These are phyloP conservation scores for Gynandropsis gynandra DNA, from an alignment of 345 rosid species.

Conservation along the genomic window DNA sequence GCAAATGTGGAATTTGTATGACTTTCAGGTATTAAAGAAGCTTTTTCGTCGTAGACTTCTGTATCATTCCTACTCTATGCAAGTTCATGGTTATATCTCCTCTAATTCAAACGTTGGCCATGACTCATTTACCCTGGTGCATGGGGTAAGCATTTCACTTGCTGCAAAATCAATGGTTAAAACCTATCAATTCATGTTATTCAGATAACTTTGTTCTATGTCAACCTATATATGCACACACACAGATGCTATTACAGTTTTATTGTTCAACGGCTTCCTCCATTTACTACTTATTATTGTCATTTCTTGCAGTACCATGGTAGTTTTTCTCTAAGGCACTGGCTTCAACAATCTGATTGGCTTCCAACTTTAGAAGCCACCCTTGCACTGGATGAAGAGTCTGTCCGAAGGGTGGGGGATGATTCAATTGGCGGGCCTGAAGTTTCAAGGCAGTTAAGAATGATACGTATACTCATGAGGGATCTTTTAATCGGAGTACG, in stretches of 20 bases:
- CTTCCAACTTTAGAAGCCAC: slow-evolving; percentile 94
- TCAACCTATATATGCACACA: too few relatives aligned
- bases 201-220: too few relatives aligned
- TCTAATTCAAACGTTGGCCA: slow-evolving; percentile 33
- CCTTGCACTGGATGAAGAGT: slow-evolving; percentile 89
- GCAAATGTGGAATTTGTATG: slow-evolving; percentile 9
- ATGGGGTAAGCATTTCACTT: slow-evolving; percentile 49
- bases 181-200: too few relatives aligned
- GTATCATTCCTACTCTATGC: slow-evolving; percentile 94
- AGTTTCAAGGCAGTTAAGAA: slow-evolving; percentile 74
- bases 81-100: slow-evolving; percentile 72
- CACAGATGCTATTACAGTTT: neutral
- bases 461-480: slow-evolving; percentile 73
- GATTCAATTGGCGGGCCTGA: slow-evolving; percentile 97
- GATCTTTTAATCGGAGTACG: slow-evolving; percentile 94
- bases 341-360: slow-evolving; percentile 96
- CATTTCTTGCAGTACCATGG: slow-evolving; percentile 66
- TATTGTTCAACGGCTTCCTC: neutral
- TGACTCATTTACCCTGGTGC: slow-evolving; percentile 65
- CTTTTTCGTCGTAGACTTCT: slow-evolving; percentile 62
- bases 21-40: slow-evolving; percentile 73
- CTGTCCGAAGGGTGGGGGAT: slow-evolving; percentile 77
- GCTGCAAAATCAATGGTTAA: too few relatives aligned
- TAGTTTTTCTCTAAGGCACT: slow-evolving; percentile 86
- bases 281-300: neutral